Percentiles rank a stretch among this genome's conserved stretches.
Evolutionary conservation across 202 grass and related monocot species (phyloP).

Genomic region (Setaria viridis): DNA sequence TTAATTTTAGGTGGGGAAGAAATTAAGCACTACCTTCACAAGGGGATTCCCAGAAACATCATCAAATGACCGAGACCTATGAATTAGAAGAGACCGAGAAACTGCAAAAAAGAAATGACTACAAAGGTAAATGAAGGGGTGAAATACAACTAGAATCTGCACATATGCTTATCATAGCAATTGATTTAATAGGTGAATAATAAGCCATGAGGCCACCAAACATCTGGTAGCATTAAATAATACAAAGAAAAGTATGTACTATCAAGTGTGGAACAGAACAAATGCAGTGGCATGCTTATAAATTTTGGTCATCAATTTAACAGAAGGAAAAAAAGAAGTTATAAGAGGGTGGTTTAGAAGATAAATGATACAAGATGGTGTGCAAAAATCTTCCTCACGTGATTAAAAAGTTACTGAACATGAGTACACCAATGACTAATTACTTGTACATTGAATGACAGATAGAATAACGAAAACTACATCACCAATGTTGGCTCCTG

Average conservation of each 20-base stretch:
- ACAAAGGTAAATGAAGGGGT: slow-evolving; percentile 9
- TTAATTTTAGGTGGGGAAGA: slow-evolving; percentile 31
- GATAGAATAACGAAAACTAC: slow-evolving; percentile 6
- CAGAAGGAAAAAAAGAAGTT: background rate
- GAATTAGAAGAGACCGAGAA: slow-evolving; percentile 77
- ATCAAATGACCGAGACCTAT: slow-evolving; percentile 78
- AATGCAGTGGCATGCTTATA: slow-evolving; percentile 20
- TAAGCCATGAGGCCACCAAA: background rate
- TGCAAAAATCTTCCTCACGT: background rate
- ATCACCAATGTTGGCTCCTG: slow-evolving; percentile 1
- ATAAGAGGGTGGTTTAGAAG: slow-evolving; percentile 4
- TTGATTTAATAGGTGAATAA: slow-evolving; percentile 34
- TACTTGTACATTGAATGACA: slow-evolving; percentile 31
- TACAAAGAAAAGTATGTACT: slow-evolving; percentile 28
- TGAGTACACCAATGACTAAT: background rate
- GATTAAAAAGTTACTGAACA: slow-evolving; percentile 5
- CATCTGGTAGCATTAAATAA: slow-evolving; percentile 22
- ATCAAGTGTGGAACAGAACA: background rate
- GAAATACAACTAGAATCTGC: slow-evolving; percentile 24
- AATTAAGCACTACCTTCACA: slow-evolving; percentile 68
- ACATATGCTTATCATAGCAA: background rate
- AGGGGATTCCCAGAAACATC: slow-evolving; percentile 89
- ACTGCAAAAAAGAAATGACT: slow-evolving; percentile 51
- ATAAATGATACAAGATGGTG: background rate
- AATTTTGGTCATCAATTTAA: slow-evolving; percentile 19